These are phyloP conservation scores for Pterula multifida DNA, from an alignment of 1,284 basidiomycete species.

Conservation along the genomic window DNA sequence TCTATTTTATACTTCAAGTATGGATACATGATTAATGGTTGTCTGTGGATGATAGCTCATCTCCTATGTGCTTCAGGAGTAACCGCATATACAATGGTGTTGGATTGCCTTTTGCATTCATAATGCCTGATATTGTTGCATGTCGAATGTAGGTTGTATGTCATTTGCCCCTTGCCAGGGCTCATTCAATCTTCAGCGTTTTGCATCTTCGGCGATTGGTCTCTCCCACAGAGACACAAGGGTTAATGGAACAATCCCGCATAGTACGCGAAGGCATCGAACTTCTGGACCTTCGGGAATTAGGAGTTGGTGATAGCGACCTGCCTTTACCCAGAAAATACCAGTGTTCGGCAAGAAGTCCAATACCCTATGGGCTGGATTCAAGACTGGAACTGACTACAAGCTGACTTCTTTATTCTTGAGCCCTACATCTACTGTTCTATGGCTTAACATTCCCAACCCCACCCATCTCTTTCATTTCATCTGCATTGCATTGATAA, in stretches of 20 bases:
- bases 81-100: constrained; percentile 11
- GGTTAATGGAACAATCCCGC: constrained; percentile 9
- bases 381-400: no score
- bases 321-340: no score
- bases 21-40: not conserved
- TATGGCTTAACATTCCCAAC: no score
- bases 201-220: constrained; percentile 13
- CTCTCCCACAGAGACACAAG: constrained; percentile 12
- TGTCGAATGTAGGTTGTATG: constrained; percentile 6
- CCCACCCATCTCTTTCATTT: no score
- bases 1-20: constrained; percentile 10
- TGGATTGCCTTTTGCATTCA: constrained; percentile 10
- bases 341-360: no score
- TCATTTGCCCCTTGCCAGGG: not conserved
- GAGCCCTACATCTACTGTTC: no score
- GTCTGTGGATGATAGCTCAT: not conserved
- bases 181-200: constrained; percentile 10
- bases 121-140: constrained; percentile 6
- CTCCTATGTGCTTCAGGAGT: constrained; percentile 3
- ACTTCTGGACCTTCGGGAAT: not conserved
- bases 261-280: constrained; percentile 14
- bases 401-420: no score
- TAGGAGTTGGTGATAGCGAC: no score
- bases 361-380: no score
- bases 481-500: no score